A percentile compares a stretch with the other conserved stretches of the same genome.
Conservation (phyloP, 208 protist genomes). For the Trichomonas vaginalis region DNA sequence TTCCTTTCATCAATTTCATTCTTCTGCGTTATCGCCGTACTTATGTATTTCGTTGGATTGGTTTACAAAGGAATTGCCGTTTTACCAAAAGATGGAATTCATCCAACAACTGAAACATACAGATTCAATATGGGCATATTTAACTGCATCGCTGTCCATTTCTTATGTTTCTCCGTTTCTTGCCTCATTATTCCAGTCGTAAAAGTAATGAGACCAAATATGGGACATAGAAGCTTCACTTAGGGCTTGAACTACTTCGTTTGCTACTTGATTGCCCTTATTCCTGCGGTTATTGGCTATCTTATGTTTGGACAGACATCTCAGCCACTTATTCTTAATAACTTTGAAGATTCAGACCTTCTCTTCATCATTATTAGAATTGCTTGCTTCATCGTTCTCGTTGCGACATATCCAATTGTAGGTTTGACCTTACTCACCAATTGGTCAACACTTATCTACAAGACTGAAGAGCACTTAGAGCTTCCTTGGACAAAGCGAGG, state of each 20-base stretch:
- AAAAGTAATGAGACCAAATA: background rate
- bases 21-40: background rate
- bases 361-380: background rate
- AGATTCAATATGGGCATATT: background rate
- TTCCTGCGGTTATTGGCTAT: background rate
- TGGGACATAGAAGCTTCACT: background rate
- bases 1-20: background rate
- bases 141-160: background rate
- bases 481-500: background rate
- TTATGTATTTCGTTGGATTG: background rate
- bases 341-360: background rate
- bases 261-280: background rate
- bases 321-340: background rate
- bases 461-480: background rate
- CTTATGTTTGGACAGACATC: background rate
- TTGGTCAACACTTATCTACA: background rate
- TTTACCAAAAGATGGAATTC: background rate
- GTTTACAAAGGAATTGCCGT: background rate
- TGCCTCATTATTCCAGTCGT: background rate
- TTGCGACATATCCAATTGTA: background rate
- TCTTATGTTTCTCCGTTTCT: background rate
- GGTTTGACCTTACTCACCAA: background rate
- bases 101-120: background rate
- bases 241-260: background rate
- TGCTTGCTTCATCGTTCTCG: background rate